Base-by-base conservation (phyloP, 352 stramenopile species). In the Globisporangium yorkense region DNA sequence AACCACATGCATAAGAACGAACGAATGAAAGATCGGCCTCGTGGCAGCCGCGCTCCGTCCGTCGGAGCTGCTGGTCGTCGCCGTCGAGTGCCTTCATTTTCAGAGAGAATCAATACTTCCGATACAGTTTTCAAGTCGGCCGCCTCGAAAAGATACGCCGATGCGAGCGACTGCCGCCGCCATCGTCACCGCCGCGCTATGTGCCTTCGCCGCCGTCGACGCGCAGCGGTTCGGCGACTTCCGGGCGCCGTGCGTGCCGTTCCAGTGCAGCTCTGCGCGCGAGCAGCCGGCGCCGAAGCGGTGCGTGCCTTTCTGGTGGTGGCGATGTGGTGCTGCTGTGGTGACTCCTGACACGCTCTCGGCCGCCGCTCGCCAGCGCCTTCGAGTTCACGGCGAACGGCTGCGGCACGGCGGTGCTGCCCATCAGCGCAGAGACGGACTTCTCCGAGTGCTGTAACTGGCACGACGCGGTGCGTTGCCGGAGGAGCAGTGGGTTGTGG, bases 371-470 rank as follows among this genome's bases (percentile, higher is more conserved):
- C 33, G 33, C 33, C 53, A 89, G 82, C 57, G 69, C 84, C 44
- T 89, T 86, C 65, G 70, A 84, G 53, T 87, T 88, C 59, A 88
- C 77, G 16, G 71, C 76, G 21, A 92, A 92, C 62, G 83, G 83
- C 40, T 92, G 83, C 58, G 83, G 83, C 37, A 90, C 79, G 2
- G 73, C 76, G 12, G 68, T 61, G 41, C 68, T 90, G 47, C 72
- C 77, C 2, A 80, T 92, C 60, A 71, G 39, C 37, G 65, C 67
- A 0, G 57, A 59, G 4, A 51, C 63, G 7, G 76, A 90, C 35
- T 86, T 90, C 56, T 60, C 75, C 29, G 71, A 87, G 27, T 92
- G 83, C 71, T 92, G 83, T 64, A 86, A 92, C 53, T 88, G 77
- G 77, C 83, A 92, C 63, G 80, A 92, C 59, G 80, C 72, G 48